Conservation (phyloP, 257 asterid species). For the Plantago elongata region DNA sequence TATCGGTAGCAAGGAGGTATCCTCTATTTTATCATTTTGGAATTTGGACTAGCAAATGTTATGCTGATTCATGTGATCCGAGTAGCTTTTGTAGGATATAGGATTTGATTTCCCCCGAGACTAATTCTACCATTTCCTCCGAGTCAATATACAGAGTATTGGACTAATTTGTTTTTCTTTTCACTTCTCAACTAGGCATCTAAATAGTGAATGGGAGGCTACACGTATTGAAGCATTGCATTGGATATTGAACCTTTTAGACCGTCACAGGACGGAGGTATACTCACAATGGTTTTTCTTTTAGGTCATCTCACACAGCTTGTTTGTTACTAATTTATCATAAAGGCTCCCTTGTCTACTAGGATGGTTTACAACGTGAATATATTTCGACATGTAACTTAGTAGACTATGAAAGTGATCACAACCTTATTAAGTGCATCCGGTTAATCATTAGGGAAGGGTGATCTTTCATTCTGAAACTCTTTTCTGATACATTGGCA, state of each 20-base stretch:
- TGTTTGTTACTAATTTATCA: constrained; percentile 9
- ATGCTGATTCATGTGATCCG: constrained; percentile 10
- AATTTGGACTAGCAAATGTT: constrained; percentile 9
- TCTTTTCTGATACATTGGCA: not conserved
- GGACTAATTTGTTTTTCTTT: not conserved
- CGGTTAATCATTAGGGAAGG: not conserved
- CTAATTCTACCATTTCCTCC: not conserved
- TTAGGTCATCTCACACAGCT: not conserved
- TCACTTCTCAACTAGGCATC: constrained; percentile 52
- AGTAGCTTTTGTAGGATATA: not conserved
- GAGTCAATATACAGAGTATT: not conserved
- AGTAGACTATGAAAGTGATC: not conserved
- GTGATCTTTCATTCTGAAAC: not conserved
- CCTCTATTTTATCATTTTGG: constrained; percentile 6
- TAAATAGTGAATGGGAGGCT: constrained; percentile 95
- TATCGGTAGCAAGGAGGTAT: constrained; percentile 87
- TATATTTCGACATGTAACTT: not conserved
- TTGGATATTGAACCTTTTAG: constrained; percentile 79
- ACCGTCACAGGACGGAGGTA: constrained; percentile 75
- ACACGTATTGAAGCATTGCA: constrained; percentile 95
- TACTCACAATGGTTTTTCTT: constrained; percentile 14
- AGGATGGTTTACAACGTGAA: not conserved
- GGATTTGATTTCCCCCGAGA: constrained; percentile 7
- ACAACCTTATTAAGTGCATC: not conserved
- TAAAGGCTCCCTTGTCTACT: not conserved